Percentiles rank a stretch among this genome's conserved stretches.
Conservation (phyloP, 2,329 filamentous ascomycete species). For the Beauveria sp. region DNA sequence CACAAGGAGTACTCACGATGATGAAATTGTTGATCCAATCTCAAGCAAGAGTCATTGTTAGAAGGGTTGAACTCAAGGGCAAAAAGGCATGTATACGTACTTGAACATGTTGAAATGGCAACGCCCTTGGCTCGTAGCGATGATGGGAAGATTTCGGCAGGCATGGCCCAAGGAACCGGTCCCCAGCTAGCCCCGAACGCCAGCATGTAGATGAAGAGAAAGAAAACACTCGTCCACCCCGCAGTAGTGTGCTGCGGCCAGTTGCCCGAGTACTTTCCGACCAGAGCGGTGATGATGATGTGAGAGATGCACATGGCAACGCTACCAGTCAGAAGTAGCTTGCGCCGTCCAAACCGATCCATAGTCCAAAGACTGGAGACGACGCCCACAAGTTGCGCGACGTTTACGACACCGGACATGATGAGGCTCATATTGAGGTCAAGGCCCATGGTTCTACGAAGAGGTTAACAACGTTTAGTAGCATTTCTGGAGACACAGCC, state of each 20-base stretch:
- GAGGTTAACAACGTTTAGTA: neutral
- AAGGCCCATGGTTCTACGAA: slow-evolving; percentile 38
- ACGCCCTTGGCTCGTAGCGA: slow-evolving; percentile 57
- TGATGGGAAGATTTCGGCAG: slow-evolving; percentile 54
- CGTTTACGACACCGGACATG: slow-evolving; percentile 25
- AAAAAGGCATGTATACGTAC: slow-evolving; percentile 43
- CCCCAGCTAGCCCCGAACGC: slow-evolving; percentile 53
- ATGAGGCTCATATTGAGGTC: slow-evolving; percentile 23
- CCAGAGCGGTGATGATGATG: slow-evolving; percentile 13
- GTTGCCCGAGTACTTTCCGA: slow-evolving; percentile 17
- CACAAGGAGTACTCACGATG: neutral
- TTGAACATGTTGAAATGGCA: slow-evolving; percentile 49
- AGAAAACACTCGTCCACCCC: slow-evolving; percentile 23
- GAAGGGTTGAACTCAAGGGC: slow-evolving; percentile 18
- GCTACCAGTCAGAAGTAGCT: neutral
- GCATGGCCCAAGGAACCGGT: slow-evolving; percentile 40
- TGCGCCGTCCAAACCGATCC: neutral
- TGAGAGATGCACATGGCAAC: neutral
- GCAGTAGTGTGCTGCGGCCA: slow-evolving; percentile 20
- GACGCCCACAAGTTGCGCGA: slow-evolving; percentile 28
- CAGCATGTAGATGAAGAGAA: slow-evolving; percentile 46
- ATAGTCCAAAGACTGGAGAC: neutral
- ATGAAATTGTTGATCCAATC: neutral
- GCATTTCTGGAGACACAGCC: neutral
- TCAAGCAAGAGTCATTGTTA: neutral